These are phyloP conservation scores for Penicillium olsonii DNA, from an alignment of 2,329 filamentous ascomycete species.

Conservation along the genomic window DNA sequence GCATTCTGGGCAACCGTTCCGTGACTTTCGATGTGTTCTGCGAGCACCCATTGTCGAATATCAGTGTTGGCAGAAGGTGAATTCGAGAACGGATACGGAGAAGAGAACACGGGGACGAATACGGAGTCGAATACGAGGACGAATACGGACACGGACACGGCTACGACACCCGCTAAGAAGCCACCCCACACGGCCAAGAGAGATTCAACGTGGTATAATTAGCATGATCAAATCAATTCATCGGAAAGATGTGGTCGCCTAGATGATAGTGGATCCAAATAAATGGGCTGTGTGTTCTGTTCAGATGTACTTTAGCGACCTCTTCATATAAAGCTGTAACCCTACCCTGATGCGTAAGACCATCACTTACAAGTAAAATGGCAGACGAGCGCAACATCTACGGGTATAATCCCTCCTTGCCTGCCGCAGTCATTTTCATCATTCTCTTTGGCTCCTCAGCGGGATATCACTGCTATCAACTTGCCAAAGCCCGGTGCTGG, in stretches of 20 bases:
- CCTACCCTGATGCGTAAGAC: background rate
- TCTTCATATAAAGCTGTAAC: conserved; percentile 1
- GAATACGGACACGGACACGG: background rate
- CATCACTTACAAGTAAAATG: conserved; percentile 9
- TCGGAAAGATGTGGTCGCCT: background rate
- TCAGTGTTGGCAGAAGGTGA: background rate
- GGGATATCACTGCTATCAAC: conserved; percentile 42
- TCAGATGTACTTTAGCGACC: background rate
- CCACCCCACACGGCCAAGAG: background rate
- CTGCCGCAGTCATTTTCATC: conserved; percentile 49
- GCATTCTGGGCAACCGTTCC: conserved; percentile 30
- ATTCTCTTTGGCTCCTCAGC: conserved; percentile 50
- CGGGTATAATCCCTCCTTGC: conserved; percentile 48
- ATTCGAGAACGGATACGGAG: conserved; percentile 20
- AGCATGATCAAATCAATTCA: conserved; percentile 2
- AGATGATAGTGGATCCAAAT: conserved; percentile 4
- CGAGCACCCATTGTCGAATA: conserved; percentile 23
- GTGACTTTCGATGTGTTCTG: conserved; percentile 29
- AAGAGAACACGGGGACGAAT: conserved; percentile 16
- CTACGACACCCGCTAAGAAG: background rate
- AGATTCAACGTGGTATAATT: background rate
- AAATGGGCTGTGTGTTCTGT: background rate
- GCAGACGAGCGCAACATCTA: conserved; percentile 26
- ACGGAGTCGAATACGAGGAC: conserved; percentile 11
- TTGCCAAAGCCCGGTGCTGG: conserved; percentile 49